Conservation (phyloP, 192 early-diverging fungal genomes). For the Helicostylum pulchrum region DNA sequence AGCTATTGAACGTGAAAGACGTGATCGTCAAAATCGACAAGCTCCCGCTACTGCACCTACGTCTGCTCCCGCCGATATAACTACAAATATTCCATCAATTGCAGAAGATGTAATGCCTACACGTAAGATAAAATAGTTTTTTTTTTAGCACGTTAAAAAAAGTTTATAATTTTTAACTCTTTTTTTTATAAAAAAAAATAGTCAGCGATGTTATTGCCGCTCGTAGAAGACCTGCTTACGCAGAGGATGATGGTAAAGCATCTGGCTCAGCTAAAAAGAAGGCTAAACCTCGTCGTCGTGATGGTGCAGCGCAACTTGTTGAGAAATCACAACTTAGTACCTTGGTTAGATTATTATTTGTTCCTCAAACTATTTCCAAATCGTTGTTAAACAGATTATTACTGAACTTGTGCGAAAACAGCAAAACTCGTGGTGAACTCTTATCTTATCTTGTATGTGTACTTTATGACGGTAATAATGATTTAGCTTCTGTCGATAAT, state of each 20-base stretch:
- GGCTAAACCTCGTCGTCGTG: constrained; percentile 38
- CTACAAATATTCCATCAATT: no score
- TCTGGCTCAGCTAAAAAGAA: constrained; percentile 32
- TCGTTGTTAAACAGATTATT: constrained; percentile 65
- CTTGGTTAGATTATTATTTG: constrained; percentile 82
- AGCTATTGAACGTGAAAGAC: constrained; percentile 64
- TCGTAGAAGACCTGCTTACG: constrained; percentile 6
- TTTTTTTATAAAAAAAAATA: background rate
- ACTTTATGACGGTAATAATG: constrained; percentile 75
- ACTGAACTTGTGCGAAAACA: constrained; percentile 87
- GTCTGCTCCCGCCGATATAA: constrained; percentile 25
- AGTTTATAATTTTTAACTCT: background rate
- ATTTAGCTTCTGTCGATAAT: constrained; percentile 73
- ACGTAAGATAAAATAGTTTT: constrained; percentile 6
- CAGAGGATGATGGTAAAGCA: background rate
- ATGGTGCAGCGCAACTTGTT: constrained; percentile 76
- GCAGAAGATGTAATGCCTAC: constrained; percentile 3
- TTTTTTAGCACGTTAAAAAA: no score
- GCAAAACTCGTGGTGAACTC: constrained; percentile 77
- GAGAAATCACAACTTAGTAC: constrained; percentile 79
- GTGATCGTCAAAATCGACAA: constrained; percentile 53
- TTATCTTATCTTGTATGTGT: constrained; percentile 84
- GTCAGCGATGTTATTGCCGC: background rate
- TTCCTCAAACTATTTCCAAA: constrained; percentile 75
- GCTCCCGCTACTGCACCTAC: background rate